phyloP scores from a whole-genome alignment of 192 early-diverging fungal genomes.

The Dissophora ornata region DNA sequence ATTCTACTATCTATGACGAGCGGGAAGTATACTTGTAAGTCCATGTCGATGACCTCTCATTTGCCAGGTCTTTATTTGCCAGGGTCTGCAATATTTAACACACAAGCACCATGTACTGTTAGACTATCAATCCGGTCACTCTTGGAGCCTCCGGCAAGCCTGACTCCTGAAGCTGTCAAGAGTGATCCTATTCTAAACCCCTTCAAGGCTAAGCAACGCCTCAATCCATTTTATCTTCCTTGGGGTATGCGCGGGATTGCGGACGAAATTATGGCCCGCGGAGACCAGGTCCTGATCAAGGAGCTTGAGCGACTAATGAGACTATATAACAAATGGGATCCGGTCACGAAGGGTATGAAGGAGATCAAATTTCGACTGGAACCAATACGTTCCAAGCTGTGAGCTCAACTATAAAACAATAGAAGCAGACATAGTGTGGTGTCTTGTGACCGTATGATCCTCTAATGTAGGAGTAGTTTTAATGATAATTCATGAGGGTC shows the following conservation, averaged over 20 bases:
- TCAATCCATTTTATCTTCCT: slow-evolving; percentile 91
- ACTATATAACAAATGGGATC: slow-evolving; percentile 86
- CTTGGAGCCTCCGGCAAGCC: slow-evolving; percentile 39
- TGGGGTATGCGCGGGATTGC: slow-evolving; percentile 93
- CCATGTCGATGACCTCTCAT: neutral
- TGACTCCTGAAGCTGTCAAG: slow-evolving; percentile 17
- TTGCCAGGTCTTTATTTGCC: too few species aligned
- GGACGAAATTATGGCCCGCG: slow-evolving; percentile 72
- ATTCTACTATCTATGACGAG: slow-evolving; percentile 95
- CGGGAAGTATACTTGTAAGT: slow-evolving; percentile 79
- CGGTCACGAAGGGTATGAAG: slow-evolving; percentile 72
- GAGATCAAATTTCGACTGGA: slow-evolving; percentile 94
- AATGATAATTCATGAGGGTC: neutral
- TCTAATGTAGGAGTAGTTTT: too few species aligned
- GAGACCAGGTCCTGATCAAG: slow-evolving; percentile 62
- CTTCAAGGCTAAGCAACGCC: slow-evolving; percentile 72
- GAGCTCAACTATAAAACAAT: slow-evolving; percentile 3
- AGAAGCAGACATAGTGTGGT: neutral
- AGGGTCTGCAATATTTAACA: too few species aligned
- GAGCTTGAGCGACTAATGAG: slow-evolving; percentile 75
- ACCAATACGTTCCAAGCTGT: slow-evolving; percentile 77
- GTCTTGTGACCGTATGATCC: too few species aligned
- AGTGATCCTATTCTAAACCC: slow-evolving; percentile 57
- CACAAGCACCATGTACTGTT: too few species aligned
- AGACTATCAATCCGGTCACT: slow-evolving; percentile 42